phyloP scores from a whole-genome alignment of 2,329 filamentous ascomycete species.

The Penicillium sp. region DNA sequence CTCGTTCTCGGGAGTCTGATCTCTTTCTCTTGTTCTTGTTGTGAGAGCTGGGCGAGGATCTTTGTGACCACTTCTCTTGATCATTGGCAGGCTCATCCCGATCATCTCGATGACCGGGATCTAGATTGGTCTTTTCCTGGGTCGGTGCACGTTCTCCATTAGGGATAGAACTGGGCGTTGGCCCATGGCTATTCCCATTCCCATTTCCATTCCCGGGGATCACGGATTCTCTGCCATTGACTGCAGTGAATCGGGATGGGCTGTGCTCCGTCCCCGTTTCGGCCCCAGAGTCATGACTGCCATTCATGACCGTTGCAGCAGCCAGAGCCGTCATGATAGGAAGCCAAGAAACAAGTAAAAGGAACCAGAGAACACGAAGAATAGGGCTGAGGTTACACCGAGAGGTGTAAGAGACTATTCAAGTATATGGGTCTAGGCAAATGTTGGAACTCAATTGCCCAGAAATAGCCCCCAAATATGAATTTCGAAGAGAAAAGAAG shows the following conservation, averaged over 20 bases:
- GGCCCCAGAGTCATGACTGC: conserved; percentile 34
- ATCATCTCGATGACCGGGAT: conserved; percentile 1
- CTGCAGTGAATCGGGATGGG: conserved; percentile 48
- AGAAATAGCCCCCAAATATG: background rate
- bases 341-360: conserved; percentile 4
- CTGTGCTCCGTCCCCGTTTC: conserved; percentile 42
- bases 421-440: background rate
- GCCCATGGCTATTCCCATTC: background rate
- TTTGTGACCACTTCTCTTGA: conserved; percentile 28
- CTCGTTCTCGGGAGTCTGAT: conserved; percentile 60
- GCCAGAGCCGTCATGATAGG: conserved; percentile 39
- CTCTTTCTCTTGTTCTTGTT: conserved; percentile 66
- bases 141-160: conserved; percentile 1
- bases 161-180: background rate
- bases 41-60: conserved; percentile 28
- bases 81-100: conserved; percentile 13
- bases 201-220: conserved; percentile 3
- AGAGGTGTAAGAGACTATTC: background rate
- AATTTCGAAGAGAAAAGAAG: background rate
- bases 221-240: conserved; percentile 43
- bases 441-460: conserved; percentile 1
- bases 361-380: background rate
- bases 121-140: conserved; percentile 10
- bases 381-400: conserved; percentile 1
- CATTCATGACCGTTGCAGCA: conserved; percentile 34